These are phyloP conservation scores for Byssoonygena ceratinophila DNA, from an alignment of 2,329 filamentous ascomycete species.

Conservation along the genomic window DNA sequence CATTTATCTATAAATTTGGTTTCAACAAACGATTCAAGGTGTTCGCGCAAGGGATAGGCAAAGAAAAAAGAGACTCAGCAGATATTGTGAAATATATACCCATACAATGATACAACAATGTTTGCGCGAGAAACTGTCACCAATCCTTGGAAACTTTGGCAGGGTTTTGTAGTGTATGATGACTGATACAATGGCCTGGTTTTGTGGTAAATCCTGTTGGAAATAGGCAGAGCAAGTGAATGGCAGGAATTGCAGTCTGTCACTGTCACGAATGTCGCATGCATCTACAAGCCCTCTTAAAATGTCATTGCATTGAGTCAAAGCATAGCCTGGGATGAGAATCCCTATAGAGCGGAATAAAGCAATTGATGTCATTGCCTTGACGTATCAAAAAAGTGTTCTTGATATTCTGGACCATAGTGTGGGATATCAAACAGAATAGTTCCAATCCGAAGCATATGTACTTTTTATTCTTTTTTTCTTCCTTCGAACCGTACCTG, in stretches of 20 bases:
- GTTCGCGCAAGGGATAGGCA: neutral
- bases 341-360: no score
- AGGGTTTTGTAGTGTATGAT: neutral
- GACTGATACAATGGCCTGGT: neutral
- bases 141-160: neutral
- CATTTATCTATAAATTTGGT: neutral
- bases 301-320: neutral
- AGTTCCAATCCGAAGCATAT: neutral
- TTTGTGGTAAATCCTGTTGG: neutral
- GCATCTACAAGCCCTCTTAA: neutral
- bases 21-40: neutral
- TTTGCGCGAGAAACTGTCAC: neutral
- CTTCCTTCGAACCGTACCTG: neutral
- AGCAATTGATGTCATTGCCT: no score
- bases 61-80: no score
- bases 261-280: neutral
- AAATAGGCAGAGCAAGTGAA: neutral
- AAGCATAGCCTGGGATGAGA: neutral
- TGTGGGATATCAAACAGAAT: conserved; percentile 6
- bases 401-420: neutral
- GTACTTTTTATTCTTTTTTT: neutral
- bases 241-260: neutral
- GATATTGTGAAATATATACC: neutral
- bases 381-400: neutral
- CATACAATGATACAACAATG: neutral